Percentiles rank a stretch among this genome's conserved stretches.
Evolutionary conservation across 768 basidiomycete genomes (phyloP).

Genomic region (Suillus weaverae): DNA sequence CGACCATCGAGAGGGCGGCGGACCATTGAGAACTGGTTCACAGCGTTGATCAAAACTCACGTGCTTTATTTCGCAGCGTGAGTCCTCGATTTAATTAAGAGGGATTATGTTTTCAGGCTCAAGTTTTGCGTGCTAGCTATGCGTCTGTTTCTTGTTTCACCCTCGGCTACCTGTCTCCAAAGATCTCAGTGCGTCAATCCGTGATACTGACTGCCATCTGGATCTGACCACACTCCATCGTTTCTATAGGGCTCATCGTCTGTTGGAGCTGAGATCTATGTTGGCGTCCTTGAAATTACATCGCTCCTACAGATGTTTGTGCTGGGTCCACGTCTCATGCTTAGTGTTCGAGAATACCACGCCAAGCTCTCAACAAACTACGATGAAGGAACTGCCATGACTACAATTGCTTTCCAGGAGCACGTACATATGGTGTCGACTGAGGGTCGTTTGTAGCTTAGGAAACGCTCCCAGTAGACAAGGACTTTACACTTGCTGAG

Average conservation of each 20-base stretch:
- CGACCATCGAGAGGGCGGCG: neutral
- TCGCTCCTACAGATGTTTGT: neutral
- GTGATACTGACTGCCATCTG: neutral
- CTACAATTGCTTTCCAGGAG: neutral
- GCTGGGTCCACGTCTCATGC: slow-evolving; percentile 1
- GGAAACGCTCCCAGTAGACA: neutral
- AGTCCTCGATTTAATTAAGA: neutral
- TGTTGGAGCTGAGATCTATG: neutral
- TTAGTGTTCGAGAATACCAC: slow-evolving; percentile 1
- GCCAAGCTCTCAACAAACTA: neutral
- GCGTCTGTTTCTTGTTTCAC: slow-evolving; percentile 3
- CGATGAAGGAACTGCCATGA: neutral
- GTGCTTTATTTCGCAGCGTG: neutral
- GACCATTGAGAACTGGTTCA: neutral
- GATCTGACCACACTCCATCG: neutral
- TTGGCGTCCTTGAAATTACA: neutral
- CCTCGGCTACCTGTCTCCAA: neutral
- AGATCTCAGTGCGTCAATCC: neutral
- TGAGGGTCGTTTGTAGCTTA: neutral
- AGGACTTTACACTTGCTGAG: neutral
- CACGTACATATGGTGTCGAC: neutral
- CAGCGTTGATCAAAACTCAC: neutral
- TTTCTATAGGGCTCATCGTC: neutral
- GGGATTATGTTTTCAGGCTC: neutral
- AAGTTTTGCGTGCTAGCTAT: neutral